Base-by-base conservation (phyloP, 805 yeast genomes). In the Starmerella powellii region DNA sequence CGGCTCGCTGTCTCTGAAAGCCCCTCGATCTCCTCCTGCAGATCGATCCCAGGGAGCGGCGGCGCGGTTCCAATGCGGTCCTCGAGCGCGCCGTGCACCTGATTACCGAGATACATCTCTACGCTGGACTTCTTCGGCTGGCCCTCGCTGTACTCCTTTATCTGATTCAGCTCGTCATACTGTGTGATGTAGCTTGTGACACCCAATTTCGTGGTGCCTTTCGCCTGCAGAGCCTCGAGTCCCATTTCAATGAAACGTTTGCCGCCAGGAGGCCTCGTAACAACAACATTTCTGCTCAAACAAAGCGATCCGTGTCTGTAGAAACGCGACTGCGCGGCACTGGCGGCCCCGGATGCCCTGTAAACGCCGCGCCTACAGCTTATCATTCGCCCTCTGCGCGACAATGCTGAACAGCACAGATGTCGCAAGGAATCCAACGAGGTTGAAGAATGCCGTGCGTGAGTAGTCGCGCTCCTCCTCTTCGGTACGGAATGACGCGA, bases 381-480 rank as follows among this genome's bases (percentile, higher is more conserved):
- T 34, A 26, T 49, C 54, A 46, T 52, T 49, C 28, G 58, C 52
- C 40, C 53, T 69, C 59, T 81, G 93, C 3, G 93, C 86, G 41
- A 82, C 76, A 51, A 84, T 75, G 24, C 88, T 79, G 58, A 85
- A 84, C 27, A 78, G 63, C 12, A 82, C 87, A 57, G 94, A 82
- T 15, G 86, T 72, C 0, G 88, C 85, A 13, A 84, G 59, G 52
- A 82, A 84, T 13, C 94, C 94, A 23, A 84, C 64, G 23, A 85
- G 68, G 48, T 83, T 62, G 53, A 61, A 62, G 47, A 60, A 62
- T 1, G 94, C 94, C 48, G 72, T 68, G 37, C 95, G 65, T 0
- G 94, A 81, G 52, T 75, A 79, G 40, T 68, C 64, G 38, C 87
- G 64, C 58, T 85, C 94, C 53, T 84, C 94, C 51, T 84, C 93